These are phyloP conservation scores for Pseudoturritis turrita DNA, from an alignment of 345 rosid genomes.

Conservation along the genomic window DNA sequence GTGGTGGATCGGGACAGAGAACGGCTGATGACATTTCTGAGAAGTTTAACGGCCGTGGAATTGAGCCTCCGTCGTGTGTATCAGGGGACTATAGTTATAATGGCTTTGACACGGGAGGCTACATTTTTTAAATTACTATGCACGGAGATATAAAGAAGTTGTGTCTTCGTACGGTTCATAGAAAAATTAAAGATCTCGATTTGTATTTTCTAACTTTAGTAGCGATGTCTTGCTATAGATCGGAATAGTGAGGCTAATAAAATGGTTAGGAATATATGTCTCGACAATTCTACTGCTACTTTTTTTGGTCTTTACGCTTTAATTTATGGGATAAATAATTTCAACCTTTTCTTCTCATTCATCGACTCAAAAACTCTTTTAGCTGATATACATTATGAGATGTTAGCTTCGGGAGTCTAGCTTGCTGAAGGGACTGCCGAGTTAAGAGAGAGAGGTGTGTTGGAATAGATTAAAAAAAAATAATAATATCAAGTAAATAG, in stretches of 20 bases:
- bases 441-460: too few species aligned
- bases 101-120: slow-evolving; percentile 34
- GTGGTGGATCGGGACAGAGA: slow-evolving; percentile 3
- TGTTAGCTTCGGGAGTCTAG: too few species aligned
- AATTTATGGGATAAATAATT: neutral
- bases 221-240: neutral
- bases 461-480: too few species aligned
- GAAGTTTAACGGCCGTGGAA: slow-evolving; percentile 12
- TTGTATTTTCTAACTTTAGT: slow-evolving; percentile 7
- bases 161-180: neutral
- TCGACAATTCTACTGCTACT: neutral
- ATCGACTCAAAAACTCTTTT: neutral
- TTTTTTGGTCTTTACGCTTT: neutral
- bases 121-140: slow-evolving; percentile 27
- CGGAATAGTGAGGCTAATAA: slow-evolving; percentile 14
- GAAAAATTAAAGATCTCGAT: neutral
- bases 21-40: slow-evolving; percentile 13
- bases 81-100: slow-evolving; percentile 28
- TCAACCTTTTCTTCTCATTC: neutral
- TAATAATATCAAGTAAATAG: too few species aligned
- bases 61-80: slow-evolving; percentile 10
- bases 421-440: too few species aligned
- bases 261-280: slow-evolving; percentile 6
- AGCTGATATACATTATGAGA: neutral
- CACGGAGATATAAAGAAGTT: neutral